Conservation (phyloP, 2,329 filamentous ascomycete species). For the Metarhizium robertsii region DNA sequence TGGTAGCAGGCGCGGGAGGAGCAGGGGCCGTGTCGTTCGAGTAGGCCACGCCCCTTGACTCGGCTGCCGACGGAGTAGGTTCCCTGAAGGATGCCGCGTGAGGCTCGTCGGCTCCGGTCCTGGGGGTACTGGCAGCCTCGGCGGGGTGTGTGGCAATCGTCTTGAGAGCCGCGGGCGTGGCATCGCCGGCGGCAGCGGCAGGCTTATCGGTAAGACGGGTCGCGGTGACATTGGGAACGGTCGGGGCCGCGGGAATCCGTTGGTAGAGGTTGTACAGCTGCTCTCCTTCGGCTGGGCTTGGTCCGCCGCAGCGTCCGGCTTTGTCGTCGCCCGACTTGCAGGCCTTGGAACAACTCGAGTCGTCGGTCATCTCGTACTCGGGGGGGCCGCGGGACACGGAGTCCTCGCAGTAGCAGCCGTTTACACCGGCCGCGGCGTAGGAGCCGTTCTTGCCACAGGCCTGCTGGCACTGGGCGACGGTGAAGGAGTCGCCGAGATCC, state of each 20-base stretch:
- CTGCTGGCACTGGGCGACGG: constrained; percentile 11
- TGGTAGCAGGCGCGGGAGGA: not conserved
- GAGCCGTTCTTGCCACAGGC: constrained; percentile 10
- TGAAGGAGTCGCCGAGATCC: constrained; percentile 9
- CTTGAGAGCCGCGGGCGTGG: not conserved
- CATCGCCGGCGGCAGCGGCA: not conserved
- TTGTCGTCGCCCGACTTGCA: constrained; percentile 11
- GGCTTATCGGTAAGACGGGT: not conserved
- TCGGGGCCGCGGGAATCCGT: not conserved
- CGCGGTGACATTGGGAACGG: not conserved
- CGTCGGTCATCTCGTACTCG: constrained; percentile 10
- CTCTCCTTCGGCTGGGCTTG: constrained; percentile 2
- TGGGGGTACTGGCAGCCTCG: not conserved
- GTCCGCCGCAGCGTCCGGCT: constrained; percentile 18
- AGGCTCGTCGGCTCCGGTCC: not conserved
- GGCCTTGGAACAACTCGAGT: constrained; percentile 10
- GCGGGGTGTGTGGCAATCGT: not conserved
- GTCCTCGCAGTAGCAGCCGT: constrained; percentile 15
- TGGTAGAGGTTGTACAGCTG: constrained; percentile 10
- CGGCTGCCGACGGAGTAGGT: not conserved
- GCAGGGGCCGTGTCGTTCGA: not conserved
- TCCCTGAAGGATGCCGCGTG: not conserved
- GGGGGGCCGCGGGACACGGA: not conserved
- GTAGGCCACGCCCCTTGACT: not conserved
- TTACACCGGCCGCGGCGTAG: constrained; percentile 14